Evolutionary conservation across 192 early-diverging fungal species (phyloP).

Genomic region (Geosiphon pyriformis): DNA sequence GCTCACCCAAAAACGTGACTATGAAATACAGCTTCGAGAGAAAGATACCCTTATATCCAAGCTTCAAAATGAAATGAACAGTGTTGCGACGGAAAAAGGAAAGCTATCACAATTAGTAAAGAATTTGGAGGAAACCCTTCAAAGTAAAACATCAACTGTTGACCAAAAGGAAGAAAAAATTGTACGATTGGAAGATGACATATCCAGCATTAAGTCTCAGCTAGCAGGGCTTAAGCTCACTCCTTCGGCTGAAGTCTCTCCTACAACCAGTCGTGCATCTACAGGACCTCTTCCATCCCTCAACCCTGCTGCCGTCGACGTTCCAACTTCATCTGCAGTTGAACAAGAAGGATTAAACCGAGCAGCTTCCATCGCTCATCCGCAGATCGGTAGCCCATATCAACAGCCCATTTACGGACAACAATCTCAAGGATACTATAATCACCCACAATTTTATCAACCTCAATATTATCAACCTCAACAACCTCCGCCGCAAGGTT

Average conservation of each 20-base stretch:
- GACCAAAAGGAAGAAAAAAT: constrained; percentile 25
- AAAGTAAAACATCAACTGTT: constrained; percentile 22
- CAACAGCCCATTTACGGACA: not conserved
- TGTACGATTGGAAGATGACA: constrained; percentile 20
- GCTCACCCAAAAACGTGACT: constrained; percentile 18
- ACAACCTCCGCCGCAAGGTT: not conserved
- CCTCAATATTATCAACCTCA: constrained; percentile 3
- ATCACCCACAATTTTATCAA: constrained; percentile 4
- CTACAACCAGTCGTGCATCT: not conserved
- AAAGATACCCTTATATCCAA: constrained; percentile 20
- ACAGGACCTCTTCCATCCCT: not conserved
- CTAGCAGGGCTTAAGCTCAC: constrained; percentile 13
- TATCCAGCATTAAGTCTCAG: constrained; percentile 21
- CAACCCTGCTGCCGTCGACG: not conserved
- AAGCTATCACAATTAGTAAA: constrained; percentile 23
- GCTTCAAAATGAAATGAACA: constrained; percentile 16
- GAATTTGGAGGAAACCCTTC: constrained; percentile 20
- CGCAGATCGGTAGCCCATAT: not conserved
- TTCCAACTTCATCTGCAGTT: not conserved
- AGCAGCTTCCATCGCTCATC: not conserved
- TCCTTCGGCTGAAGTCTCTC: not conserved
- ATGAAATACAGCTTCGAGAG: constrained; percentile 11
- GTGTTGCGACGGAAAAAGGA: constrained; percentile 23
- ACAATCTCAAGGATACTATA: constrained; percentile 1
- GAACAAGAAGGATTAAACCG: not conserved